Evolutionary conservation across 495 filamentous ascomycete genomes (phyloP), one percentile per base, ranked within the genome.

Genomic region (Parathielavia appendiculata): DNA sequence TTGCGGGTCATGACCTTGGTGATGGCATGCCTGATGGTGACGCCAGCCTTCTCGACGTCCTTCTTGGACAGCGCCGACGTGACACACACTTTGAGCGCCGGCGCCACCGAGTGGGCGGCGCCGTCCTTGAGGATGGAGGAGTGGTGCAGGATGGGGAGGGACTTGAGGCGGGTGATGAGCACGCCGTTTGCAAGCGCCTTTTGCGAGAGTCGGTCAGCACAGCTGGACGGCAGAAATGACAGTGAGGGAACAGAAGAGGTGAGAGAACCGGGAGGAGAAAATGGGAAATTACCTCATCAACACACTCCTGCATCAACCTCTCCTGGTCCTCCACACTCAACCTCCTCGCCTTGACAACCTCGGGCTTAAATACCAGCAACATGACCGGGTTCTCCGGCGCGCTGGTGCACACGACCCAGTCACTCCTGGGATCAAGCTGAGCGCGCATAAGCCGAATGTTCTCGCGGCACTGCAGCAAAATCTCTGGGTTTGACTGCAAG

Each of bases 41-140:
- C 82, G 3, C 92, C 93, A 3, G 93, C 89, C 74, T 91, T 92
- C 75, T 98, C 93, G 45, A 90, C 86, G 71, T 98, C 93, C 75
- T 95, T 96, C 77, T 88, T 91, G 36, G 87, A 87, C 63, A 97
- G 78, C 11, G 89, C 93, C 35, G 79, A 86, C 0, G 91, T 92
- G 54, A 96, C 79, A 69, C 92, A 96, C 17, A 95, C 85, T 76
- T 97, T 98, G 57, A 97, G 78, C 6, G 86, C 89, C 14, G 91
- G 89, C 51, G 83, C 76, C 44, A 89, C 81, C 46, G 81, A 77
- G 74, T 81, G 84, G 58, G 79, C 26, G 3, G 26, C 70, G 32
- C 87, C 85, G 53, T 86, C 86, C 64, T 85, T 83, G 23, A 75
- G 69, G 6, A 69, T 73, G 38, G 80, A 30, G 3, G 26, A 77